Conservation (phyloP, 148 eudicot species). For the Rhododendron mucronatum region DNA sequence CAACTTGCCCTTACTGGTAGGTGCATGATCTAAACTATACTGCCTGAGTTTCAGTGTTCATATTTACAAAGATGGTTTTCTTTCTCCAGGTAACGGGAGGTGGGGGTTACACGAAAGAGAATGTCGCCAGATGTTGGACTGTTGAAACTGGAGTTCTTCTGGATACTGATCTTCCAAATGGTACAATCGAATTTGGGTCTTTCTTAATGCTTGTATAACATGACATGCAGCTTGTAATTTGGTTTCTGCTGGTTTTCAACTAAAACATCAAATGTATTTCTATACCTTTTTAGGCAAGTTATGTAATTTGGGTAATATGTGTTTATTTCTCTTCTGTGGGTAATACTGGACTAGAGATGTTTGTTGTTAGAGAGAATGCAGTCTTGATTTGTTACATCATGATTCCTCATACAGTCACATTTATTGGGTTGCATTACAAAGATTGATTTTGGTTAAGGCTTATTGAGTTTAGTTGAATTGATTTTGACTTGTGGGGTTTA, state of each 20-base stretch:
- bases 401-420: neutral
- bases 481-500: neutral
- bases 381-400: neutral
- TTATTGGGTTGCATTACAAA: neutral
- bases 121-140: constrained; percentile 99
- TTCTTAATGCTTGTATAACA: neutral
- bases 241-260: neutral
- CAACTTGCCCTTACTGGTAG: constrained; percentile 85
- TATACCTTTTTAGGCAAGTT: neutral
- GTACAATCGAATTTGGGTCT: constrained; percentile 29
- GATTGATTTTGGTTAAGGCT: neutral
- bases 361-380: neutral
- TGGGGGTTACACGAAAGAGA: constrained; percentile 98
- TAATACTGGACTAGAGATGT: neutral
- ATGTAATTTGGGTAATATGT: neutral
- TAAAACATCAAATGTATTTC: neutral
- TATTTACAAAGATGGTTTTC: constrained; percentile 10
- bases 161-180: constrained; percentile 82
- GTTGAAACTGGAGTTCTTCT: constrained; percentile 90
- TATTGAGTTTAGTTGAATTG: neutral
- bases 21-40: constrained; percentile 16
- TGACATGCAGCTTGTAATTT: neutral
- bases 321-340: neutral
- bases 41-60: neutral
- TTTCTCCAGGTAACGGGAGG: constrained; percentile 86